A percentile compares a stretch with the other conserved stretches of the same genome.
Evolutionary conservation across 129 eudicot genomes (phyloP).

Genomic region (Chrysanthemum lavandulifolium): DNA sequence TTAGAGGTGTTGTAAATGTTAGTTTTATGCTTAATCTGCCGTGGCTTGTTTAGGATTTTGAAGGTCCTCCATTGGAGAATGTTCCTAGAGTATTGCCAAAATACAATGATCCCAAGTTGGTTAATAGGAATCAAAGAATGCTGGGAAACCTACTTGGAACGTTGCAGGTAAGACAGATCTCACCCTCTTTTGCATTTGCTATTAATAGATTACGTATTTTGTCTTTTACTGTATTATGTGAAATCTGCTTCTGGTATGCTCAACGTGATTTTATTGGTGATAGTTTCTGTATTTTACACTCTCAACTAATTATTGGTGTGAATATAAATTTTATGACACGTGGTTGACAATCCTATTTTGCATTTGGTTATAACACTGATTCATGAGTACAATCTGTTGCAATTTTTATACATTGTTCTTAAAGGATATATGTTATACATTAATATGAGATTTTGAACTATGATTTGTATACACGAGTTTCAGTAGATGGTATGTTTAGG

Average conservation of each 20-base stretch:
- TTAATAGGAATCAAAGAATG: conserved; percentile 87
- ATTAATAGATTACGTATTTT: neutral
- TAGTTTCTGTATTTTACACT: neutral
- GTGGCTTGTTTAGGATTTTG: conserved; percentile 52
- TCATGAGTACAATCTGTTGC: too few relatives aligned
- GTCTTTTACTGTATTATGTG: neutral
- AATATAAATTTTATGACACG: too few relatives aligned
- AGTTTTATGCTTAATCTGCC: neutral
- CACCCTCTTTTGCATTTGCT: conserved; percentile 3
- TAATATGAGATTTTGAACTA: too few relatives aligned
- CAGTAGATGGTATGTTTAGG: neutral
- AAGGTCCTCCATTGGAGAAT: conserved; percentile 60
- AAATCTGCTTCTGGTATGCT: conserved; percentile 8
- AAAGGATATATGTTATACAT: too few relatives aligned
- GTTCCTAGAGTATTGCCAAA: conserved; percentile 88
- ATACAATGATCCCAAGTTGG: conserved; percentile 84
- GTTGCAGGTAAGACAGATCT: conserved; percentile 58
- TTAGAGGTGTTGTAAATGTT: neutral
- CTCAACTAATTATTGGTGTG: neutral
- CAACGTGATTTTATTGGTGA: neutral
- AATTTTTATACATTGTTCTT: too few relatives aligned
- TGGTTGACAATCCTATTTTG: neutral
- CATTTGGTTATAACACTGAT: neutral
- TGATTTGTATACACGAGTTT: too few relatives aligned
- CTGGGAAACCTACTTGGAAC: conserved; percentile 94